A percentile compares a stretch with the other conserved stretches of the same genome.
phyloP scores from a whole-genome alignment of 306 rosid species.

The Cucumis melo region DNA sequence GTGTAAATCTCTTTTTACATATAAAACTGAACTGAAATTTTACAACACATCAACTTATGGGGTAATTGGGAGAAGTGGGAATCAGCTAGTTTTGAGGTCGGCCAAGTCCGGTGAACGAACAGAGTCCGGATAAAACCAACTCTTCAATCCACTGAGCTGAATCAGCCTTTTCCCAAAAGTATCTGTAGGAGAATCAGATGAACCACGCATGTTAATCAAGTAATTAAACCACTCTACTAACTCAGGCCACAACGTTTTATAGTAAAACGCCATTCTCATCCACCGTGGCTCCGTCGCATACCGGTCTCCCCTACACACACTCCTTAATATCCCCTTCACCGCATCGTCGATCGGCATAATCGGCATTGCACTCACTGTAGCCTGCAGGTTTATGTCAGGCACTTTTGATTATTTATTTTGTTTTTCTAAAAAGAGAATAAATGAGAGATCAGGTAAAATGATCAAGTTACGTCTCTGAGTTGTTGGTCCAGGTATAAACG shows the following conservation, averaged over 20 bases:
- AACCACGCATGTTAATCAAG: slow-evolving; percentile 11
- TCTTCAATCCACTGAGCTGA: slow-evolving; percentile 23
- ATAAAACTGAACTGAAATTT: too few species aligned
- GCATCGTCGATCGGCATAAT: slow-evolving; percentile 22
- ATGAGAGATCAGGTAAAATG: too few species aligned
- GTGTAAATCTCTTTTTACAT: too few species aligned
- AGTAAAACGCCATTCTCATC: slow-evolving; percentile 26
- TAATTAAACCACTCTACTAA: slow-evolving; percentile 21
- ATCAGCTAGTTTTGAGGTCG: neutral
- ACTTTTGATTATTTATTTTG: too few species aligned
- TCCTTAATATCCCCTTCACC: slow-evolving; percentile 35
- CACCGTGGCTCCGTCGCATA: slow-evolving; percentile 39
- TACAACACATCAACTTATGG: neutral
- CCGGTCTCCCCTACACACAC: slow-evolving; percentile 39
- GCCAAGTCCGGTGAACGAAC: slow-evolving; percentile 11
- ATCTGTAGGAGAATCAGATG: slow-evolving; percentile 16
- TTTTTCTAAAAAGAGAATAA: too few species aligned
- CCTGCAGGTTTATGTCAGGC: neutral
- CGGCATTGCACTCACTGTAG: slow-evolving; percentile 25
- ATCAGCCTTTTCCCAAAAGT: slow-evolving; percentile 39
- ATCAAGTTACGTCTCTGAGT: slow-evolving; percentile 37
- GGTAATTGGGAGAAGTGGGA: neutral
- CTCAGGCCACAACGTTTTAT: slow-evolving; percentile 34
- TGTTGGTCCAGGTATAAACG: slow-evolving; percentile 30
- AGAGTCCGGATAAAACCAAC: slow-evolving; percentile 22